Base-by-base conservation (phyloP, 495 filamentous ascomycete genomes). In the Articulospora tetracladia region DNA sequence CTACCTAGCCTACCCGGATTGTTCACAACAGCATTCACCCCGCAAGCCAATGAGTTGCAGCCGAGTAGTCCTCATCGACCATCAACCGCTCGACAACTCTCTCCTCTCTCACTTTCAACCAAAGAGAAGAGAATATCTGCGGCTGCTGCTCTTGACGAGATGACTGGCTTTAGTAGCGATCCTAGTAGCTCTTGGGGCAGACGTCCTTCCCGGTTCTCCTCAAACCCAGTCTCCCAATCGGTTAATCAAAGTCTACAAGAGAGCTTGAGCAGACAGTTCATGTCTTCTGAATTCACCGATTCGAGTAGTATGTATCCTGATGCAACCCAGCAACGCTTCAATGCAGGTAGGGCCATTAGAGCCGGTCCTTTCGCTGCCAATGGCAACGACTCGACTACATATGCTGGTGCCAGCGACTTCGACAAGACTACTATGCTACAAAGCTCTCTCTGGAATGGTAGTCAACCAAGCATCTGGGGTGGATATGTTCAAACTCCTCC, bases 291-390 rank as follows among this genome's bases (percentile, higher is more conserved):
- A 19, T 75, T 74, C 55, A 64, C 71, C 12, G 63, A 74, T 52
- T 63, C 69, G 0, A 75, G 71, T 57, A 76, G 70, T 53, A 58
- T 76, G 12, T 68, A 69, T 27, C 64, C 50, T n/a, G 68, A 71
- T 20, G 69, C 71, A 28, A 68, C 12, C 19, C 68, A 70, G 25
- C 67, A 65, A 41, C 63, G 63, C 25, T 13, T 65, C 23, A 51
- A 34, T 46, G 70, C 66, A 52, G 61, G 62, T 27, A 12, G 39
- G 15, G 39, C 8, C 36, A 32, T 44, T 23, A 20, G 41, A 41
- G 23, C 17, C 24, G 54, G 17, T 11, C 22, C 47, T 26, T 20
- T 30, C 51, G 8, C 53, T 41, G 20, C 53, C n/a, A 15, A 28
- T 24, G 28, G 55, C 20, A 63, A 65, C 25, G 58, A 68, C 25